phyloP scores from a whole-genome alignment of 2,329 filamentous ascomycete genomes.

The Neofusicoccum parvum region DNA sequence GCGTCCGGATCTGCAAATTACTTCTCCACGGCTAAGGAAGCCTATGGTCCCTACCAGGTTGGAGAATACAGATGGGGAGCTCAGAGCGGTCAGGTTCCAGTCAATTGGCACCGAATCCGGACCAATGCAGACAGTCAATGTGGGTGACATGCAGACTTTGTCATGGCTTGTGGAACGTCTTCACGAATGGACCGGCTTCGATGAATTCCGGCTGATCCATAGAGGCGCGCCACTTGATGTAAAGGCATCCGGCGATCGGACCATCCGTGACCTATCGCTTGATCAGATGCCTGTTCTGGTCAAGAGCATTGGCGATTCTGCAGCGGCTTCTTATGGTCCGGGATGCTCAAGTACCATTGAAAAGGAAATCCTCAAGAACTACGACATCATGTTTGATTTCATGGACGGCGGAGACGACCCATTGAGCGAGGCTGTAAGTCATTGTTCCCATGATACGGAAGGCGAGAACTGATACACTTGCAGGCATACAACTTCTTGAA shows the following conservation, averaged over 20 bases:
- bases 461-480: conserved; percentile 22
- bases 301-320: not conserved
- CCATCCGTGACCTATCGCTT: conserved; percentile 69
- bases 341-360: conserved; percentile 58
- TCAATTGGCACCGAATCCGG: conserved; percentile 65
- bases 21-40: not conserved
- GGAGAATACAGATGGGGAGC: conserved; percentile 61
- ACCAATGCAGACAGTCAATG: conserved; percentile 62
- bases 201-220: conserved; percentile 73
- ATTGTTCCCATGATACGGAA: not conserved
- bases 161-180: conserved; percentile 62
- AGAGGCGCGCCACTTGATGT: conserved; percentile 49
- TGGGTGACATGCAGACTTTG: conserved; percentile 70
- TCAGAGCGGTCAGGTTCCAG: conserved; percentile 72
- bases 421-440: conserved; percentile 32
- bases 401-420: conserved; percentile 67
- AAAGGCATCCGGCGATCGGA: conserved; percentile 50
- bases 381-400: conserved; percentile 80
- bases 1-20: conserved; percentile 3
- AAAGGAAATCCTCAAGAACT: conserved; percentile 77
- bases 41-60: conserved; percentile 52
- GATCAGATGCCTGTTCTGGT: conserved; percentile 30
- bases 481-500: conserved; percentile 40
- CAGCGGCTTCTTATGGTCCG: conserved; percentile 1
- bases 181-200: conserved; percentile 70